Evolutionary conservation across 257 asterid genomes (phyloP).

Genomic region (Ajuga chamaepitys): DNA sequence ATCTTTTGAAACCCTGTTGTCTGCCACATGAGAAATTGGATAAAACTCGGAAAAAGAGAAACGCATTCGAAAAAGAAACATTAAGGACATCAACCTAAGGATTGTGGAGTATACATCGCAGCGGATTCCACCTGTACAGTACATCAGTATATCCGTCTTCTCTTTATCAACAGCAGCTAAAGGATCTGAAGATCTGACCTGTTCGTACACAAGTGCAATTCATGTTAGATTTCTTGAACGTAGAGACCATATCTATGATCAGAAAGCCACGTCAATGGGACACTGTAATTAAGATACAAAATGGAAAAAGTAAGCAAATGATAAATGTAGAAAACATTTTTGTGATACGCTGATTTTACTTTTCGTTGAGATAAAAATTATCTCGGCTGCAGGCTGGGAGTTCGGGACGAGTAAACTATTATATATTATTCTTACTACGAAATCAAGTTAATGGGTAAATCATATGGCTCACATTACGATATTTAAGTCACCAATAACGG

Average conservation of each 20-base stretch:
- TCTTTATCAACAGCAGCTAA: conserved; percentile 69
- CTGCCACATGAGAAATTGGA: conserved; percentile 43
- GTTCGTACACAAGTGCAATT: conserved; percentile 14
- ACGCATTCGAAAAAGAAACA: background rate
- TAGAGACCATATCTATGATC: background rate
- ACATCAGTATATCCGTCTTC: conserved; percentile 80
- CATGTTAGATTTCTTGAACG: background rate
- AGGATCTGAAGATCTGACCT: conserved; percentile 72
- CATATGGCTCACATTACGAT: background rate
- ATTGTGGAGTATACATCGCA: conserved; percentile 90
- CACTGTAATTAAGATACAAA: background rate
- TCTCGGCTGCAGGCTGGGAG: background rate
- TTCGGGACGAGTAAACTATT: background rate
- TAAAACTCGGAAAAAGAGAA: background rate
- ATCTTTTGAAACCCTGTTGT: conserved; percentile 64
- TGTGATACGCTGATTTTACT: background rate
- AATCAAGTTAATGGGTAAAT: background rate
- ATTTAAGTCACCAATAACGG: background rate
- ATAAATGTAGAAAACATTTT: background rate
- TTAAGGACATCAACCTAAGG: conserved; percentile 49
- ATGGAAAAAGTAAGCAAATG: background rate
- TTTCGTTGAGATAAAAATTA: background rate
- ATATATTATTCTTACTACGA: background rate
- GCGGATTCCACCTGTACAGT: conserved; percentile 97
- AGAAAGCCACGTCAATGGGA: background rate